A percentile compares a stretch with the other conserved stretches of the same genome.
Conservation (phyloP, 2,329 filamentous ascomycete genomes). For the Paraconiothyrium sp. region DNA sequence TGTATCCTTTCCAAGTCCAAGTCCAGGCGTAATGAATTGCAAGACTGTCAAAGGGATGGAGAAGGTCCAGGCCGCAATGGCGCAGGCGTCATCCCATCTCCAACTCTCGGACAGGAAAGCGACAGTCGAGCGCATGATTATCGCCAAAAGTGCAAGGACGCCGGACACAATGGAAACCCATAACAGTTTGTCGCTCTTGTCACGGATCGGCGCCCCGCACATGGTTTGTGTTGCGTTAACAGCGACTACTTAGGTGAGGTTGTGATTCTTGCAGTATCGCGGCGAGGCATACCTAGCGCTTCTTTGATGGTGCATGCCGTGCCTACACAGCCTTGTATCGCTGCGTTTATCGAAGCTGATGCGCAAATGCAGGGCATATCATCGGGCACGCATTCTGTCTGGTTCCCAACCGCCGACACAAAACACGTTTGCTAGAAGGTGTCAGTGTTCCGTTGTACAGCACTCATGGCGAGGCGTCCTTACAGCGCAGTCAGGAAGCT, state of each 20-base stretch:
- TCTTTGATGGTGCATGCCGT: constrained; percentile 25
- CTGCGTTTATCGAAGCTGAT: constrained; percentile 14
- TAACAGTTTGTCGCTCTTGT: constrained; percentile 43
- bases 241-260: constrained; percentile 31
- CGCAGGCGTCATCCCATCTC: constrained; percentile 24
- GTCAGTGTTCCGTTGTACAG: not conserved
- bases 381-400: constrained; percentile 19
- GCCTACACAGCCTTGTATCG: constrained; percentile 25
- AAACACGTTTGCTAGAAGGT: constrained; percentile 16
- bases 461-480: not conserved
- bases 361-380: constrained; percentile 26
- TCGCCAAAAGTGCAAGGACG: constrained; percentile 42
- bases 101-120: constrained; percentile 18
- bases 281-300: constrained; percentile 17
- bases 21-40: constrained; percentile 17
- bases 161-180: constrained; percentile 25
- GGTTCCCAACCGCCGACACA: constrained; percentile 12
- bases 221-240: constrained; percentile 50
- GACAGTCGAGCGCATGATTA: constrained; percentile 34
- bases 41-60: constrained; percentile 22
- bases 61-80: constrained; percentile 18
- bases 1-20: constrained; percentile 60
- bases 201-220: constrained; percentile 47
- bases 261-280: not conserved
- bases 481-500: constrained; percentile 5